phyloP scores from a whole-genome alignment of 2,329 filamentous ascomycete species.

The Exophiala alcalophila region DNA sequence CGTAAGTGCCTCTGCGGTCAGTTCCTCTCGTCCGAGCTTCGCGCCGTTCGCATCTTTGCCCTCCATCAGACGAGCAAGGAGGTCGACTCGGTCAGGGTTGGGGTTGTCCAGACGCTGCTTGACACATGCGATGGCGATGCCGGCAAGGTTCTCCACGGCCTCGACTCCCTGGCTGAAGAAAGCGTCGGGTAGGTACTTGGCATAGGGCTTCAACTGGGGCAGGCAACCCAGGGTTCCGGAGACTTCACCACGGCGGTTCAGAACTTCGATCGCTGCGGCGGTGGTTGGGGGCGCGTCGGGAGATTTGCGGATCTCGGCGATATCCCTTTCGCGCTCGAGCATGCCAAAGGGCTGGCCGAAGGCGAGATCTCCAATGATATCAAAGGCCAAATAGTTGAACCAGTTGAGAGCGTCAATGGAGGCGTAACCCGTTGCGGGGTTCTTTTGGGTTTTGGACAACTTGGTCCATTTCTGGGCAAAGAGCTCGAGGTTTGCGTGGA shows the following conservation, averaged over 20 bases:
- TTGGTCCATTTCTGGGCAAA: conserved; percentile 72
- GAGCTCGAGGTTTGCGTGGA: conserved; percentile 71
- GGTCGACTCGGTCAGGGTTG: conserved; percentile 67
- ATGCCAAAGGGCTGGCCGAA: conserved; percentile 75
- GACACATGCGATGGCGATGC: conserved; percentile 82
- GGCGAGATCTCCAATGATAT: conserved; percentile 49
- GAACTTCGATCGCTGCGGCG: conserved; percentile 77
- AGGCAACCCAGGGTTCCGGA: conserved; percentile 74
- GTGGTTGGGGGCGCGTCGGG: conserved; percentile 63
- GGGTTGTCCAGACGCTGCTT: conserved; percentile 63
- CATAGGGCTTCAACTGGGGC: conserved; percentile 73
- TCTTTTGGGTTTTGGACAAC: conserved; percentile 48
- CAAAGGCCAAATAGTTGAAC: conserved; percentile 69
- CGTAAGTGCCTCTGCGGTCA: conserved; percentile 84
- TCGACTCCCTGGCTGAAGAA: conserved; percentile 74
- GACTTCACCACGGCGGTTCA: conserved; percentile 85
- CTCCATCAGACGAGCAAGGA: conserved; percentile 80
- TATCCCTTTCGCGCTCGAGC: conserved; percentile 71
- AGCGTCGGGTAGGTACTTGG: conserved; percentile 73
- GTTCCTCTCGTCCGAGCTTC: conserved; percentile 70
- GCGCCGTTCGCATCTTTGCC: conserved; percentile 77
- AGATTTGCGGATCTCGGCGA: conserved; percentile 67
- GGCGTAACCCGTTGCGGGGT: conserved; percentile 53
- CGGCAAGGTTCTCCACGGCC: conserved; percentile 76
- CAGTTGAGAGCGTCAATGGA: conserved; percentile 72